Evolutionary conservation across 805 yeast species (phyloP).

Genomic region (Schwanniomyces polymorphus): DNA sequence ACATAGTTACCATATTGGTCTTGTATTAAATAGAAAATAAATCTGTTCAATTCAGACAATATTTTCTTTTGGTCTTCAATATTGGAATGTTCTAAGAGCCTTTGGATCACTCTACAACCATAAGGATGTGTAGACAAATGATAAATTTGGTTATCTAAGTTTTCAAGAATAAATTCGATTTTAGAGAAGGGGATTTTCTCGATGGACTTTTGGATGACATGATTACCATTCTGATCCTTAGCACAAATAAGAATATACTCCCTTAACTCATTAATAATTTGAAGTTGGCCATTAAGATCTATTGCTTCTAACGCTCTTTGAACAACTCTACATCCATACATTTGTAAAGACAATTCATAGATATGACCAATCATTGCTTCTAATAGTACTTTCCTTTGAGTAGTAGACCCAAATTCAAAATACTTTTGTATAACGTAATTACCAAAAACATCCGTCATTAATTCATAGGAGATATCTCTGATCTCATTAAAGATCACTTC

Average conservation of each 20-base stretch:
- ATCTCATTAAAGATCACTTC: slow-evolving; percentile 84
- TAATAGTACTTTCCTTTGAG: slow-evolving; percentile 69
- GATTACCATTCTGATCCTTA: slow-evolving; percentile 97
- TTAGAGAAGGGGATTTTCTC: slow-evolving; percentile 76
- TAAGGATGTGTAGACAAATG: slow-evolving; percentile 93
- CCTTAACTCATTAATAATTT: slow-evolving; percentile 68
- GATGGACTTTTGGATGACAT: slow-evolving; percentile 92
- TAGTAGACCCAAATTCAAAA: slow-evolving; percentile 75
- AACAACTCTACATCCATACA: slow-evolving; percentile 98
- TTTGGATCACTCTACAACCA: slow-evolving; percentile 96
- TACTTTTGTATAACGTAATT: slow-evolving; percentile 95
- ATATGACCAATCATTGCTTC: slow-evolving; percentile 74
- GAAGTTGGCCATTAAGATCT: slow-evolving; percentile 60
- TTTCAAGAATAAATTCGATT: slow-evolving; percentile 69
- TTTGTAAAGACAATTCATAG: slow-evolving; percentile 76
- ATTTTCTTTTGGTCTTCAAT: slow-evolving; percentile 64
- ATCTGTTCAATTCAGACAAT: slow-evolving; percentile 68
- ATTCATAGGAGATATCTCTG: slow-evolving; percentile 65
- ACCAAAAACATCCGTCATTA: slow-evolving; percentile 97
- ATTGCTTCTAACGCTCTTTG: slow-evolving; percentile 88
- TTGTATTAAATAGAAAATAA: slow-evolving; percentile 74
- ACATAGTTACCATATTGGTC: slow-evolving; percentile 98
- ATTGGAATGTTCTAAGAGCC: slow-evolving; percentile 79
- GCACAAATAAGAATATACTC: slow-evolving; percentile 57
- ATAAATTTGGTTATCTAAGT: slow-evolving; percentile 70